Evolutionary conservation across 2,329 filamentous ascomycete genomes (phyloP).

Genomic region (Thelonectria olida): DNA sequence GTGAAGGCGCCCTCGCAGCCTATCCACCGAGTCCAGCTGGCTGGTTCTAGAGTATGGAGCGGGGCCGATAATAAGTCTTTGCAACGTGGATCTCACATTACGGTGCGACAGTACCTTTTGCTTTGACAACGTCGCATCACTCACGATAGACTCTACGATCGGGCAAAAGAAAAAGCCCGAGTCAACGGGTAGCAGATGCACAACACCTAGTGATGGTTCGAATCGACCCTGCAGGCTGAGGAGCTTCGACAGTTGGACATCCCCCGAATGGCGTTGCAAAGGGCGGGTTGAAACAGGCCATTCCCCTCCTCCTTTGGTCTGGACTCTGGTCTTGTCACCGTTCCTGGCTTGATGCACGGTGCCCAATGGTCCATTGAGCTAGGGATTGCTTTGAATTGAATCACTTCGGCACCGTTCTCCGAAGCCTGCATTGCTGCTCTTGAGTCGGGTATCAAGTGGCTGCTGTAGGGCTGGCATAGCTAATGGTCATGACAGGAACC

Average conservation of each 20-base stretch:
- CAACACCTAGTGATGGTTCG: background rate
- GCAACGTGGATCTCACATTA: slow-evolving; percentile 7
- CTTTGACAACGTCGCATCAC: too few species aligned
- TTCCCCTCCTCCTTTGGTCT: slow-evolving; percentile 14
- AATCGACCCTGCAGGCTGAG: background rate
- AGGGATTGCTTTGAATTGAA: background rate
- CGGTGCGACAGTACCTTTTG: slow-evolving; percentile 1
- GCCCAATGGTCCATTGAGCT: slow-evolving; percentile 8
- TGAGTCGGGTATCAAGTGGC: background rate
- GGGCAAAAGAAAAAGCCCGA: slow-evolving; percentile 3
- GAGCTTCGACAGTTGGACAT: slow-evolving; percentile 2
- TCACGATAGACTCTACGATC: background rate
- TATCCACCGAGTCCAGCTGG: background rate
- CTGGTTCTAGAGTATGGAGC: slow-evolving; percentile 14
- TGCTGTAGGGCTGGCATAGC: background rate
- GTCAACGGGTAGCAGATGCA: slow-evolving; percentile 5
- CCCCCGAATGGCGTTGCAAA: slow-evolving; percentile 3
- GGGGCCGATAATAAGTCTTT: slow-evolving; percentile 2
- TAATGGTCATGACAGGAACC: background rate
- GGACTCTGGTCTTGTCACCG: slow-evolving; percentile 22
- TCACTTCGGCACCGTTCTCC: background rate
- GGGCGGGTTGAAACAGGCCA: slow-evolving; percentile 1
- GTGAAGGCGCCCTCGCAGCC: background rate
- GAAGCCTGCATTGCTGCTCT: background rate
- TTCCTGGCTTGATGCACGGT: slow-evolving; percentile 15